Percentiles rank a stretch among this genome's conserved stretches.
phyloP scores from a whole-genome alignment of 2,329 filamentous ascomycete genomes.

The Cyphellophora attinorum region DNA sequence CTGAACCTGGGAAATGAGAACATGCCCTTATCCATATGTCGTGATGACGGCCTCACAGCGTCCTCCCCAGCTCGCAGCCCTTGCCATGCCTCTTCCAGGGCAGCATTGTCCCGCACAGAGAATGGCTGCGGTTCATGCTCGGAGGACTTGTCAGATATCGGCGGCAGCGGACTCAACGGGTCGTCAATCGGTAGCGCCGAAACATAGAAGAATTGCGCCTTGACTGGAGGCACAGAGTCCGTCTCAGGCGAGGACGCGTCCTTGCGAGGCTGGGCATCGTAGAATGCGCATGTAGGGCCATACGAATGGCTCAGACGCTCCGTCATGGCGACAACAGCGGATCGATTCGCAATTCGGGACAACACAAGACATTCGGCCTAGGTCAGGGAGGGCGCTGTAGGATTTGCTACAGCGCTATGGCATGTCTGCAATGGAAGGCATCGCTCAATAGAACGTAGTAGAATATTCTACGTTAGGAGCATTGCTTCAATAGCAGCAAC shows the following conservation, averaged over 20 bases:
- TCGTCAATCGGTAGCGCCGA: slow-evolving; percentile 79
- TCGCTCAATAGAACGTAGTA: too few species aligned
- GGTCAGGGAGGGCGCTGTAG: too few species aligned
- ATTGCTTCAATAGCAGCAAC: too few species aligned
- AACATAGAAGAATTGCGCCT: slow-evolving; percentile 75
- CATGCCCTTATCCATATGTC: too few species aligned
- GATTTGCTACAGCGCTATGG: too few species aligned
- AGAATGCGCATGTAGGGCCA: slow-evolving; percentile 47
- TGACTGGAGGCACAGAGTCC: slow-evolving; percentile 48
- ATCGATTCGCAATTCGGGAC: too few species aligned
- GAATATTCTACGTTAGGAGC: too few species aligned
- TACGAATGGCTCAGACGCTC: too few species aligned
- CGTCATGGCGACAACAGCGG: too few species aligned
- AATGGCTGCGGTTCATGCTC: slow-evolving; percentile 64
- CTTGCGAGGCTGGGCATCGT: slow-evolving; percentile 21
- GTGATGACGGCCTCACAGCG: slow-evolving; percentile 7
- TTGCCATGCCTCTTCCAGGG: slow-evolving; percentile 70
- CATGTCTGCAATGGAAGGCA: too few species aligned
- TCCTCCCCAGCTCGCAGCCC: slow-evolving; percentile 32
- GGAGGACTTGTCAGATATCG: slow-evolving; percentile 38
- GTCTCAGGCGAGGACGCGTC: slow-evolving; percentile 16
- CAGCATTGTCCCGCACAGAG: slow-evolving; percentile 66
- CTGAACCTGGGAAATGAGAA: slow-evolving; percentile 16
- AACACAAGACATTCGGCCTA: too few species aligned
- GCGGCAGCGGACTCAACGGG: slow-evolving; percentile 61